Conservation (phyloP, 139 green algal species). For the Picochlorum costavermella region DNA sequence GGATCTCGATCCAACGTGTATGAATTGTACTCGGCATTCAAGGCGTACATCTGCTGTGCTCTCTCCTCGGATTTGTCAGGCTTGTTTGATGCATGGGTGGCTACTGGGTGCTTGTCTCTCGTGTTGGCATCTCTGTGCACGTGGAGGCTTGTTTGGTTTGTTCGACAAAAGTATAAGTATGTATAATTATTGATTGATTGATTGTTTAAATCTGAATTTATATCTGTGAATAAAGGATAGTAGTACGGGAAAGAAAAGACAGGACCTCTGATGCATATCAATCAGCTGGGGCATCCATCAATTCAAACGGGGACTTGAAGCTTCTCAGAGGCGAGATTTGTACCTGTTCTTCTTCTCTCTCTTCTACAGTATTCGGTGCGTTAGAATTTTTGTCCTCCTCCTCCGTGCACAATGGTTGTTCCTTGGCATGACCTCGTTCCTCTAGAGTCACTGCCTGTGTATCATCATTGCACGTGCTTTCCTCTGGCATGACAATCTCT, state of each 20-base stretch:
- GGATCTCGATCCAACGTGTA: background rate
- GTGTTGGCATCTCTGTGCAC: slow-evolving; percentile 14
- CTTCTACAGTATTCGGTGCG: background rate
- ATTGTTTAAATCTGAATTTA: background rate
- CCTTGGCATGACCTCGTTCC: background rate
- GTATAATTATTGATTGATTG: background rate
- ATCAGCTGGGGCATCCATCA: background rate
- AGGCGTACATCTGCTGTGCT: slow-evolving; percentile 14
- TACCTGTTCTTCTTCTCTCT: background rate
- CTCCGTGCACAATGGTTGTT: background rate
- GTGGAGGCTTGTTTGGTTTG: background rate
- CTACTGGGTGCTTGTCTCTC: slow-evolving; percentile 9
- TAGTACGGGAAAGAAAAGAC: background rate
- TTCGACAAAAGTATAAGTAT: background rate
- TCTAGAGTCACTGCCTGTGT: background rate
- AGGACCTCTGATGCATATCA: background rate
- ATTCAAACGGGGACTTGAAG: slow-evolving; percentile 2
- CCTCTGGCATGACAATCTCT: slow-evolving; percentile 2
- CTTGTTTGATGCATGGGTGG: slow-evolving; percentile 23
- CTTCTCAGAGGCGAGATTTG: background rate
- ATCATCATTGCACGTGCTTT: background rate
- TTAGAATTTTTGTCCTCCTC: background rate
- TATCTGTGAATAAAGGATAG: background rate
- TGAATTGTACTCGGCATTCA: background rate
- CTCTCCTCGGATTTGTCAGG: background rate